Evolutionary conservation across 495 filamentous ascomycete genomes (phyloP).

Genomic region (Penicillium roqueforti): DNA sequence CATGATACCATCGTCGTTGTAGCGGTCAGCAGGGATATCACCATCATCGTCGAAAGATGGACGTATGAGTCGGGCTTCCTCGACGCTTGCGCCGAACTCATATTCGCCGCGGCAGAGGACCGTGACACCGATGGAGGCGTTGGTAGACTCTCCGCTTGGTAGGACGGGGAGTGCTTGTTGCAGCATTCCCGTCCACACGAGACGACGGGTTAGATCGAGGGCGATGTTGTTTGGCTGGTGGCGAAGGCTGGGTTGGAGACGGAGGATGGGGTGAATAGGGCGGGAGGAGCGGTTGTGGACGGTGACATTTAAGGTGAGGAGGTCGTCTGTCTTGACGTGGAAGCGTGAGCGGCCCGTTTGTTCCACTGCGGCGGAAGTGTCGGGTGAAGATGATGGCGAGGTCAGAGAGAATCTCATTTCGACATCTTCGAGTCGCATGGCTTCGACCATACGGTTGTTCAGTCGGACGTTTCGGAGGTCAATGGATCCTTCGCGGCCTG

Average conservation of each 20-base stretch:
- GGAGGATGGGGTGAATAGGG: constrained; percentile 67
- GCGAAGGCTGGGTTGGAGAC: constrained; percentile 71
- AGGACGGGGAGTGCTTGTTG: constrained; percentile 68
- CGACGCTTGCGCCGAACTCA: constrained; percentile 74
- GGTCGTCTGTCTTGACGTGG: constrained; percentile 62
- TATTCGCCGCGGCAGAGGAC: constrained; percentile 76
- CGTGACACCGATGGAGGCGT: constrained; percentile 60
- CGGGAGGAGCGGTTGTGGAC: constrained; percentile 66
- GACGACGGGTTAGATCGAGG: constrained; percentile 76
- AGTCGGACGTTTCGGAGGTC: constrained; percentile 73
- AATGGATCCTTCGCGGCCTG: constrained; percentile 59
- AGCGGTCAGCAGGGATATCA: constrained; percentile 23
- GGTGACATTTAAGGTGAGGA: constrained; percentile 62
- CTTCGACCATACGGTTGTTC: constrained; percentile 75
- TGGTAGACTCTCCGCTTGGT: constrained; percentile 47
- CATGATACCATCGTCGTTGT: constrained; percentile 41
- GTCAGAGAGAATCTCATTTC: constrained; percentile 60
- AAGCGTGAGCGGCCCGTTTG: constrained; percentile 49
- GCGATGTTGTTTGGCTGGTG: constrained; percentile 69
- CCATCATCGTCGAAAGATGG: constrained; percentile 10
- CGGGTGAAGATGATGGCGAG: constrained; percentile 21
- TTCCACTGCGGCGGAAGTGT: constrained; percentile 19
- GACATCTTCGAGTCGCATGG: constrained; percentile 75
- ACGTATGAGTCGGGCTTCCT: constrained; percentile 59
- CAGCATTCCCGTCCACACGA: constrained; percentile 79